Percentiles rank a stretch among this genome's conserved stretches.
Evolutionary conservation across 129 eudicot species (phyloP).

Genomic region (Daucus carota): DH1_v3.0 NC_030381.2:43015501-43016000

Average conservation of each 20-base stretch:
- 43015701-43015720: conserved; percentile 46
- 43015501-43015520: background rate
- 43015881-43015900: background rate
- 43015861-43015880: background rate
- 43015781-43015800: background rate
- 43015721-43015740: conserved; percentile 38
- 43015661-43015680: conserved; percentile 57
- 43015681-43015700: conserved; percentile 40
- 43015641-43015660: conserved; percentile 46
- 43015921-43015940: conserved; percentile 7
- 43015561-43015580: background rate
- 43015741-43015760: background rate
- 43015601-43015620: background rate
- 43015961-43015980: conserved; percentile 32
- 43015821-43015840: background rate
- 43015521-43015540: background rate
- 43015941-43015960: conserved; percentile 37
- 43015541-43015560: background rate
- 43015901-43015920: background rate
- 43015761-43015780: background rate
- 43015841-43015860: background rate
- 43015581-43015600: background rate
- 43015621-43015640: conserved; percentile 40
- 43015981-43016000: conserved; percentile 43
- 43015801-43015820: too few species aligned